phyloP scores from a whole-genome alignment of 805 yeast genomes.

The Metschnikowia noctiluminum region DNA sequence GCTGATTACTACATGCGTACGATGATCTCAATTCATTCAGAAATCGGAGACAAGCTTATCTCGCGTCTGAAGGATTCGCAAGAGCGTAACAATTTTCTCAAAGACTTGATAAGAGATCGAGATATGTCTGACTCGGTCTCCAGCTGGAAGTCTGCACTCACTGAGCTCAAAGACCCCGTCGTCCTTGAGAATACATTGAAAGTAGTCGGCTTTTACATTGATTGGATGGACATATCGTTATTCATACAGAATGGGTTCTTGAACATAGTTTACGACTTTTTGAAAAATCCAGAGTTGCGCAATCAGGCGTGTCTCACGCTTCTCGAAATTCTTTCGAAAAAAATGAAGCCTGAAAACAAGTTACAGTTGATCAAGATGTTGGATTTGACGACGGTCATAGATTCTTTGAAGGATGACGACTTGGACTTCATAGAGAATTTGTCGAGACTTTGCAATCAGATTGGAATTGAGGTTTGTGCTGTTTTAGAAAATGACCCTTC shows the following conservation, averaged over 20 bases:
- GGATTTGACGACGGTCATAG: constrained; percentile 56
- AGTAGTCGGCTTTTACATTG: constrained; percentile 79
- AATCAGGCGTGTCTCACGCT: constrained; percentile 57
- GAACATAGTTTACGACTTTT: constrained; percentile 53
- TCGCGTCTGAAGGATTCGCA: constrained; percentile 59
- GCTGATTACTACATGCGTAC: constrained; percentile 74
- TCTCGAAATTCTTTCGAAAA: constrained; percentile 66
- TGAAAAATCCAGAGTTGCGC: constrained; percentile 48
- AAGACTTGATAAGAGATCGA: constrained; percentile 75
- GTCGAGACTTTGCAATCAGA: constrained; percentile 68
- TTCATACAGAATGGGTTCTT: constrained; percentile 62
- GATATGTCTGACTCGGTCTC: constrained; percentile 67
- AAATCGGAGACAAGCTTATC: constrained; percentile 89
- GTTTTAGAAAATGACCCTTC: constrained; percentile 53
- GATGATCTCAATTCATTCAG: constrained; percentile 73
- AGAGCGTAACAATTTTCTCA: constrained; percentile 66
- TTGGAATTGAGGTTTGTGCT: constrained; percentile 72
- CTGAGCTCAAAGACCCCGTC: constrained; percentile 27
- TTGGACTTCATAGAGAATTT: constrained; percentile 71
- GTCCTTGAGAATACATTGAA: constrained; percentile 56
- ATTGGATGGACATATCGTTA: constrained; percentile 86
- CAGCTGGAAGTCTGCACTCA: constrained; percentile 64
- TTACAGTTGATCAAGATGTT: constrained; percentile 66
- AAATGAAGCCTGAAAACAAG: constrained; percentile 73
- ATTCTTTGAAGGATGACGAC: constrained; percentile 41